These are phyloP conservation scores for Dothistroma pini DNA, from an alignment of 2,329 filamentous ascomycete species.

Conservation along the genomic window DNA sequence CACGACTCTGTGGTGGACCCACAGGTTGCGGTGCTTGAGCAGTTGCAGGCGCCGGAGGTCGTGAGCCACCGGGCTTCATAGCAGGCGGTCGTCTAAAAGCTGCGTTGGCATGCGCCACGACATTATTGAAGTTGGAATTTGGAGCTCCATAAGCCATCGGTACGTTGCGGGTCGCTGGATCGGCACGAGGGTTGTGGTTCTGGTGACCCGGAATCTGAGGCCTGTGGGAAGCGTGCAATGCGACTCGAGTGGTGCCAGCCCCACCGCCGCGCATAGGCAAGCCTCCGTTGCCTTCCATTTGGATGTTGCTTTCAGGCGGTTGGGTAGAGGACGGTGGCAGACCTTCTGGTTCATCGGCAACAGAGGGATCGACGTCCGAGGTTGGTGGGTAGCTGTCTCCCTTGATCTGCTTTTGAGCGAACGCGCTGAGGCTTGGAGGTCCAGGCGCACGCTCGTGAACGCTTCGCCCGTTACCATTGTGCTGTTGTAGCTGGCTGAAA, in stretches of 20 bases:
- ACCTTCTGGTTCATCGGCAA: slow-evolving; percentile 2
- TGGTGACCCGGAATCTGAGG: background rate
- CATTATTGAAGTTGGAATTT: background rate
- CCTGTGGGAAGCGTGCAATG: background rate
- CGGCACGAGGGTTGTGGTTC: background rate
- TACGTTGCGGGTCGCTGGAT: background rate
- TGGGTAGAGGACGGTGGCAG: background rate
- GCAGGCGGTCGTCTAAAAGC: background rate
- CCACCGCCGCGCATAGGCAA: background rate
- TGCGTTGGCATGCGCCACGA: background rate
- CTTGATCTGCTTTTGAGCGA: background rate
- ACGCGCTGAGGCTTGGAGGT: background rate
- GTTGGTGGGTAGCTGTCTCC: slow-evolving; percentile 20
- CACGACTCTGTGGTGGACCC: background rate
- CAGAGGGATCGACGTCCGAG: slow-evolving; percentile 15
- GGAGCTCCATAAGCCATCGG: background rate
- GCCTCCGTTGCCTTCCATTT: background rate
- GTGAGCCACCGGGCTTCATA: background rate
- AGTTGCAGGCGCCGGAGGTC: background rate
- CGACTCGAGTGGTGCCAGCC: background rate
- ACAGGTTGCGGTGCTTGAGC: background rate
- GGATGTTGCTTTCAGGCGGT: background rate
- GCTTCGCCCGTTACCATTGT: background rate
- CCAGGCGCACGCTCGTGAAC: background rate
- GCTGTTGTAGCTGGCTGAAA: background rate